Percentiles rank a stretch among this genome's conserved stretches.
Conservation (phyloP, 2,329 filamentous ascomycete species). For the Knufia fluminis region DNA sequence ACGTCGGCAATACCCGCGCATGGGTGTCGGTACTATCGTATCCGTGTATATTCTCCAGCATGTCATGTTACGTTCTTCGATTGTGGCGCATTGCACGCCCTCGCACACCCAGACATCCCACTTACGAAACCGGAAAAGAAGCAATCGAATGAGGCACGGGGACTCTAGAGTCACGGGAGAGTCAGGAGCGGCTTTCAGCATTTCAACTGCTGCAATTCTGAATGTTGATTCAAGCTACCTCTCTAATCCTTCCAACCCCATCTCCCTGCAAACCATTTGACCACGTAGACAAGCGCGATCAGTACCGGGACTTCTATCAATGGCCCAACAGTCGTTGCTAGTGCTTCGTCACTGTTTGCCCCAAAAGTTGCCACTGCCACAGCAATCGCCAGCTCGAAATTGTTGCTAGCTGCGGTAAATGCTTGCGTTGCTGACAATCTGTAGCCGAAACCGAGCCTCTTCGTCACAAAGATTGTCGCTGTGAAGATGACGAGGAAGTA, state of each 20-base stretch:
- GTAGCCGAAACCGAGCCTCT: conserved; percentile 65
- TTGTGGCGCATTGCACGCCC: too few relatives aligned
- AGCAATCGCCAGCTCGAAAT: conserved; percentile 85
- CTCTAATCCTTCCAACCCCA: conserved; percentile 17
- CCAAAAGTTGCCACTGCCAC: conserved; percentile 78
- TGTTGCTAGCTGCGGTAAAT: conserved; percentile 85
- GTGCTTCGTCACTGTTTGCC: conserved; percentile 64
- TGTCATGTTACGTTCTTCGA: too few relatives aligned
- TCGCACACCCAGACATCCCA: too few relatives aligned
- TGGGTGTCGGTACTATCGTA: too few relatives aligned
- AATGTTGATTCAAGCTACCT: too few relatives aligned
- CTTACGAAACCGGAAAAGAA: too few relatives aligned
- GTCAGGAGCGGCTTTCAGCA: too few relatives aligned
- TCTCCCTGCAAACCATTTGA: conserved; percentile 40
- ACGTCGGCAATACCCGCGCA: too few relatives aligned
- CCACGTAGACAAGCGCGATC: conserved; percentile 64
- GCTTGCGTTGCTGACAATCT: conserved; percentile 64
- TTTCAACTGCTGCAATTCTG: too few relatives aligned
- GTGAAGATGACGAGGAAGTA: conserved; percentile 74
- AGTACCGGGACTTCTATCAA: conserved; percentile 80
- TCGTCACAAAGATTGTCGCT: conserved; percentile 52
- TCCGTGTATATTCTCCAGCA: too few relatives aligned
- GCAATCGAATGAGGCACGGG: too few relatives aligned
- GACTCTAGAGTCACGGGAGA: too few relatives aligned
- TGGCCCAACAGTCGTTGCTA: conserved; percentile 75